These are phyloP conservation scores for Wallacemonas sp. DNA, from an alignment of 208 protist genomes.

Conservation along the genomic window DNA sequence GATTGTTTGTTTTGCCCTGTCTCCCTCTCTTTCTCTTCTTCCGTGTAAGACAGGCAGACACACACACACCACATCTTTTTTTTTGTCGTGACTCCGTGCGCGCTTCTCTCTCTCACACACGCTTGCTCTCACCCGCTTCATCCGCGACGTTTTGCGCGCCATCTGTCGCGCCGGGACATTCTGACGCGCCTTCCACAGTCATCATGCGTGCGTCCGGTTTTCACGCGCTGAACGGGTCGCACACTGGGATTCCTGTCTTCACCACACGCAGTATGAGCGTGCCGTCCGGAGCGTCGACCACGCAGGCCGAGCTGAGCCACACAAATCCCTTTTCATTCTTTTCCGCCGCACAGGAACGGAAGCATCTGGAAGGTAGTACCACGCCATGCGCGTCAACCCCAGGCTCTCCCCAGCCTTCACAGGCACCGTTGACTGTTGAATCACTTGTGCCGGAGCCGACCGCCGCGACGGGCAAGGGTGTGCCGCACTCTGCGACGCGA, in stretches of 20 bases:
- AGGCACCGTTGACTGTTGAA: neutral
- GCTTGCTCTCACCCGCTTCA: no score
- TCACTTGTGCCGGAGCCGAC: no score
- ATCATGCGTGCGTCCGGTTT: neutral
- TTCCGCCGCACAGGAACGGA: neutral
- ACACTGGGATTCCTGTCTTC: neutral
- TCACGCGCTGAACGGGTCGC: neutral
- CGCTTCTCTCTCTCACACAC: no score
- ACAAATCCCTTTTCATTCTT: conserved; percentile 1
- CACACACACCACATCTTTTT: no score
- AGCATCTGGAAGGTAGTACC: no score
- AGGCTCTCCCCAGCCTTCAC: no score
- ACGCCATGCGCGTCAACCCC: no score
- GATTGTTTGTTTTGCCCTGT: neutral
- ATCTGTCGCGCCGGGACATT: no score
- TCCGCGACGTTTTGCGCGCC: no score
- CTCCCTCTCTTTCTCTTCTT: neutral
- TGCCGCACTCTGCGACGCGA: neutral
- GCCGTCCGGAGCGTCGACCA: neutral
- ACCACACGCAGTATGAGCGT: neutral
- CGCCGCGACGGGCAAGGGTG: neutral
- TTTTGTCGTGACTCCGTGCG: neutral
- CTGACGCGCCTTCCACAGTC: no score
- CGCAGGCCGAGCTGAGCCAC: neutral
- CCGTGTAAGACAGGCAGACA: neutral